Percentiles rank a stretch among this genome's conserved stretches.
These are phyloP conservation scores for Furcasterigmium furcatum DNA, from an alignment of 2,329 filamentous ascomycete genomes.

Conservation along the genomic window DNA sequence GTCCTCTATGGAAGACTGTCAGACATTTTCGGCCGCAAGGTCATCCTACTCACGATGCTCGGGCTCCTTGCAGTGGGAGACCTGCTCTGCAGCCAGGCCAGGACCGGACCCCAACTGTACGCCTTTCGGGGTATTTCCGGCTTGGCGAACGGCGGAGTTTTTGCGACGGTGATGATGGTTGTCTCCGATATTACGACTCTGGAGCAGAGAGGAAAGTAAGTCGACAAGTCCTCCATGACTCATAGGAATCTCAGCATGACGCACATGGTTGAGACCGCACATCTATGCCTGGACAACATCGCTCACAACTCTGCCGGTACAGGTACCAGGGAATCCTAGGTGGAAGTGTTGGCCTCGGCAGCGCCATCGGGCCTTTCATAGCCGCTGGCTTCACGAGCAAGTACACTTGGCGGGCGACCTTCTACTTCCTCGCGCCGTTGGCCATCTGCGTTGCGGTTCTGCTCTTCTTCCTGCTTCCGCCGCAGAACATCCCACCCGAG, in stretches of 20 bases:
- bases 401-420: conserved; percentile 37
- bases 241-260: too few species aligned
- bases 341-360: conserved; percentile 35
- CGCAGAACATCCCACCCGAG: conserved; percentile 46
- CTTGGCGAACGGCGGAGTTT: conserved; percentile 58
- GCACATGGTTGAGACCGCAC: too few species aligned
- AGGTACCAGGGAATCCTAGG: conserved; percentile 34
- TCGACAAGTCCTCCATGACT: too few species aligned
- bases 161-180: conserved; percentile 58
- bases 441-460: conserved; percentile 36
- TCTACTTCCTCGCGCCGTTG: conserved; percentile 47
- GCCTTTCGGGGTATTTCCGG: conserved; percentile 58
- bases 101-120: conserved; percentile 55
- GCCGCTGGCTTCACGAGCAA: conserved; percentile 32
- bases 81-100: conserved; percentile 54
- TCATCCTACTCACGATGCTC: conserved; percentile 51
- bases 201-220: conserved; percentile 53
- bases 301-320: too few species aligned
- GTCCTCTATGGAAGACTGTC: conserved; percentile 61
- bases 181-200: conserved; percentile 58
- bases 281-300: too few species aligned
- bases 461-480: conserved; percentile 43
- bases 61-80: conserved; percentile 52
- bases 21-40: conserved; percentile 59
- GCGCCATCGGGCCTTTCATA: conserved; percentile 38